Base-by-base conservation (phyloP, 495 filamentous ascomycete species). In the Copromyces sp. region DNA sequence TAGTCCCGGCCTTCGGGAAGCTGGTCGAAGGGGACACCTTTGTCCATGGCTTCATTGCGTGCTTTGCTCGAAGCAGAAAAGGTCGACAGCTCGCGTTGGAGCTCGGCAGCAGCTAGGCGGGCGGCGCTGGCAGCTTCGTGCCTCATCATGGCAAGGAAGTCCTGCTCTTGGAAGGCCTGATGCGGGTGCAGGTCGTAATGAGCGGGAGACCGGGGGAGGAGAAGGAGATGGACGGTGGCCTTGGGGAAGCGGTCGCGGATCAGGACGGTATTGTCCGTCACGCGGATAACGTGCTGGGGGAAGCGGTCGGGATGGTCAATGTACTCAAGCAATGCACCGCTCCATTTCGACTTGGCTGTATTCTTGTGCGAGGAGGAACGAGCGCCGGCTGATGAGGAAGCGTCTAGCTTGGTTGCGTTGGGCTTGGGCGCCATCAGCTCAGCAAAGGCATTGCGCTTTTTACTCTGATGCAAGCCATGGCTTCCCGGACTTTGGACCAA, bases 221-320 rank as follows among this genome's bases (percentile, higher is more conserved):
- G 88, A 16, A 99, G 93, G 0, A 93, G 84, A 81, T 99, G 95
- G 8, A 98, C 82, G 14, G 86, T 88, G 29, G 93, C 89, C 80
- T 98, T 98, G 5, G 95, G 94, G 78, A 88, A 99, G 69, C 87
- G 80, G 80, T 99, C 95, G 53, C 91, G 83, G 81, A 98, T 93
- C 17, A 88, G 87, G 53, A 98, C 94, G 73, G 92, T 96, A 73
- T 90, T 81, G 8, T 84, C 81, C 75, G 90, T 88, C 81, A 91
- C 82, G 78, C 88, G 91, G 68, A 98, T 85, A 1, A 98, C 90
- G 1, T 84, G 80, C 45, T 78, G 81, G 0, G 91, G 89, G 76
- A 88, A 93, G 3, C 87, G 82, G 17, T 87, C 83, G 0, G 94
- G 93, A 69, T 89, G 81, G n/a, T 83, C 74, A 71, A 91, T 90